phyloP scores from a whole-genome alignment of 2,329 filamentous ascomycete genomes.

The Akanthomyces lecanii region DNA sequence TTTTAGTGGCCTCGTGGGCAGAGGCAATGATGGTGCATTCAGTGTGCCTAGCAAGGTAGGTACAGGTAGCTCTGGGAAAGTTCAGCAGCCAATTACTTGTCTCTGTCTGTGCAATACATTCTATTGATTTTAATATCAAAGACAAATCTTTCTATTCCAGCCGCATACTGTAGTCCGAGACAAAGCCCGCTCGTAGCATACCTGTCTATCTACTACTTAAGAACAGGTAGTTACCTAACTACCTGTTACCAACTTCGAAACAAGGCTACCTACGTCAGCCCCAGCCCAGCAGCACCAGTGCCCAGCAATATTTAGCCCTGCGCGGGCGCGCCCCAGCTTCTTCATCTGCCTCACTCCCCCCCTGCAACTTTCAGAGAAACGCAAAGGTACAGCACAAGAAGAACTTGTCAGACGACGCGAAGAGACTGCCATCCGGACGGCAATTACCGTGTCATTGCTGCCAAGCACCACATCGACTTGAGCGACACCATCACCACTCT shows the following conservation, averaged over 20 bases:
- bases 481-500: neutral
- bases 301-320: neutral
- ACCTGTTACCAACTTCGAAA: no score
- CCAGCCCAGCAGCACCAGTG: neutral
- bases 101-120: no score
- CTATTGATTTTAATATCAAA: no score
- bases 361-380: constrained; percentile 1
- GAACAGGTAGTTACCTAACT: no score
- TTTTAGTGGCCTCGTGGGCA: neutral
- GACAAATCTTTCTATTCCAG: no score
- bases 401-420: neutral
- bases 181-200: no score
- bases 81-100: no score
- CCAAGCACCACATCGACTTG: neutral
- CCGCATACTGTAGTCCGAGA: no score
- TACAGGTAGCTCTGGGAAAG: no score
- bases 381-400: neutral
- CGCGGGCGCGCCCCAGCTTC: neutral
- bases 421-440: neutral
- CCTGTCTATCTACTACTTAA: no score
- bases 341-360: neutral
- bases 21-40: neutral
- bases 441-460: neutral
- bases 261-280: neutral
- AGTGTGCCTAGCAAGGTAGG: no score